These are phyloP conservation scores for Logfia minima DNA, from an alignment of 129 eudicot species.

Conservation along the genomic window DNA sequence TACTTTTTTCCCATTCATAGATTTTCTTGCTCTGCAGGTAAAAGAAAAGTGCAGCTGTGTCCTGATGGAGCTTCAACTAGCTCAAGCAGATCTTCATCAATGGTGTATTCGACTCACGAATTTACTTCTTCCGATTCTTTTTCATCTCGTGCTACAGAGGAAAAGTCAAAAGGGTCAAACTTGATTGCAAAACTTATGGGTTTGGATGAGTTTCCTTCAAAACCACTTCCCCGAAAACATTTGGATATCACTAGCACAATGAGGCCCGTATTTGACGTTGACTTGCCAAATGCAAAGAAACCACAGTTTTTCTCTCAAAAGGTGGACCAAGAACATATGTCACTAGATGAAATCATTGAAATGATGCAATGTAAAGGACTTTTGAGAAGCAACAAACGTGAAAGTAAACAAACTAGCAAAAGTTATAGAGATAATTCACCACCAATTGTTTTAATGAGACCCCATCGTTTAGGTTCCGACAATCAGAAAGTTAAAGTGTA, in stretches of 20 bases:
- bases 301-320: conserved; percentile 36
- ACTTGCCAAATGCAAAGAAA: conserved; percentile 51
- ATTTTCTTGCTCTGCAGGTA: conserved; percentile 32
- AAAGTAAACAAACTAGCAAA: conserved; percentile 25
- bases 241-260: conserved; percentile 33
- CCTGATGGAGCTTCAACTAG: conserved; percentile 61
- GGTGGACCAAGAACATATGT: conserved; percentile 42
- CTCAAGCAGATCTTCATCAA: conserved; percentile 70
- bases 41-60: conserved; percentile 35
- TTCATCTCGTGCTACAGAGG: conserved; percentile 44
- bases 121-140: conserved; percentile 59
- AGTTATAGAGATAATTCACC: conserved; percentile 37
- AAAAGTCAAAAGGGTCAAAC: conserved; percentile 56
- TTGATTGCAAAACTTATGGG: conserved; percentile 88
- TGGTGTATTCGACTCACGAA: conserved; percentile 48
- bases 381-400: conserved; percentile 36
- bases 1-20: not conserved
- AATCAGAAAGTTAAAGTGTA: conserved; percentile 25
- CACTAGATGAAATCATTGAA: conserved; percentile 49
- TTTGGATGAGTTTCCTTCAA: conserved; percentile 55
- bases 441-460: conserved; percentile 73
- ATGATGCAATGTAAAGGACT: conserved; percentile 56
- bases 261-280: conserved; percentile 52
- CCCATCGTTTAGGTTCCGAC: conserved; percentile 40
- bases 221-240: conserved; percentile 31